phyloP scores from a whole-genome alignment of 306 rosid genomes.

The Pyrus bretschneideri region DNA sequence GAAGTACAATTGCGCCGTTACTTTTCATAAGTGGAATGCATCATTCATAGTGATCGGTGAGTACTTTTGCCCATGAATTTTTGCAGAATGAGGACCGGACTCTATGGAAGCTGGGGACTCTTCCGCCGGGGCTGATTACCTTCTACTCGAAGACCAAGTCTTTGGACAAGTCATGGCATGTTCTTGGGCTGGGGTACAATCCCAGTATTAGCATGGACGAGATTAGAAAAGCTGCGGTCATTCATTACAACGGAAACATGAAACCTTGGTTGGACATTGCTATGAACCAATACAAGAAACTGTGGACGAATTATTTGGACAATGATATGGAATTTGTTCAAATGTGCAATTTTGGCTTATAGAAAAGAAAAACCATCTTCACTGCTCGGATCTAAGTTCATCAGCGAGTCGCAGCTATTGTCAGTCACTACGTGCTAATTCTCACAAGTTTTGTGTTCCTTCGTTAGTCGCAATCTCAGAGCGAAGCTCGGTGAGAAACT shows the following conservation, averaged over 20 bases:
- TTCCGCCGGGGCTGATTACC: constrained; percentile 80
- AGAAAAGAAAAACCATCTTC: constrained; percentile 25
- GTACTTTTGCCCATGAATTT: constrained; percentile 16
- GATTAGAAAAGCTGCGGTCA: constrained; percentile 90
- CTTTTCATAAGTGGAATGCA: background rate
- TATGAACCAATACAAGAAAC: constrained; percentile 87
- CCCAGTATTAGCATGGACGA: constrained; percentile 97
- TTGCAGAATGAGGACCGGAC: constrained; percentile 69
- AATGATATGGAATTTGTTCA: constrained; percentile 96
- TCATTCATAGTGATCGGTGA: background rate
- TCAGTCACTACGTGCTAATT: constrained; percentile 20
- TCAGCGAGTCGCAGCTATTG: constrained; percentile 28
- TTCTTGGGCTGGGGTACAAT: constrained; percentile 95
- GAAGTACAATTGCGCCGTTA: background rate
- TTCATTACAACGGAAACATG: constrained; percentile 97
- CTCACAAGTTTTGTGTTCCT: constrained; percentile 30
- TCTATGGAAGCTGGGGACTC: constrained; percentile 65
- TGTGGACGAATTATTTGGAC: constrained; percentile 94
- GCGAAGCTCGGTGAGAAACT: constrained; percentile 46
- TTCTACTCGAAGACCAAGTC: constrained; percentile 87
- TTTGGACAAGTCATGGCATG: constrained; percentile 97
- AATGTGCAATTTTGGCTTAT: constrained; percentile 98
- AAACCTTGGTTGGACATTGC: constrained; percentile 99
- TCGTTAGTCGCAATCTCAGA: constrained; percentile 34
- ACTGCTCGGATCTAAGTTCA: constrained; percentile 8